A percentile compares a stretch with the other conserved stretches of the same genome.
Conservation (phyloP, 148 eudicot species). For the Vaccinium darrowii region DNA sequence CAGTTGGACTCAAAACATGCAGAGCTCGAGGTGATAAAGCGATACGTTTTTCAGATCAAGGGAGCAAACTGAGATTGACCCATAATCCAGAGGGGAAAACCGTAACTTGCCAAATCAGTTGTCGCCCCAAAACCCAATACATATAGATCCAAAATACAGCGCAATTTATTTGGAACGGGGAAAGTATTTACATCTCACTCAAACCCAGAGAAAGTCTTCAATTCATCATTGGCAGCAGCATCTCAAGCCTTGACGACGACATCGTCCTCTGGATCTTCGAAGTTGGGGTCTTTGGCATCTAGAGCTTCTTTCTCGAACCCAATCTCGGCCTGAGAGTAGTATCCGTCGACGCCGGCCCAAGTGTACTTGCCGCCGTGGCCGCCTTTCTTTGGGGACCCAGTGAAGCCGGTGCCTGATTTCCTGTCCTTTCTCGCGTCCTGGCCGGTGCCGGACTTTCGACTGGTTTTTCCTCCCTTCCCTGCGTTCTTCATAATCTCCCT, state of each 20-base stretch:
- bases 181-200: slow-evolving; percentile 10
- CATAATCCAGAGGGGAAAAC: background rate
- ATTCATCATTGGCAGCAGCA: background rate
- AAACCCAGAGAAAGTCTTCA: background rate
- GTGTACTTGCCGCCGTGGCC: slow-evolving; percentile 90
- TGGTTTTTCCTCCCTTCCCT: slow-evolving; percentile 38
- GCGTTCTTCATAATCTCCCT: slow-evolving; percentile 50
- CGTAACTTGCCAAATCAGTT: background rate
- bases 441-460: slow-evolving; percentile 32
- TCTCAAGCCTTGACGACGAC: background rate
- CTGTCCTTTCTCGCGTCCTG: slow-evolving; percentile 48
- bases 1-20: too few species aligned
- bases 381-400: slow-evolving; percentile 76
- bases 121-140: background rate
- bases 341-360: slow-evolving; percentile 61
- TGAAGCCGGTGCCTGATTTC: slow-evolving; percentile 54
- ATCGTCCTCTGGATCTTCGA: slow-evolving; percentile 34
- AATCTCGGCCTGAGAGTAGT: slow-evolving; percentile 28
- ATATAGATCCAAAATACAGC: too few species aligned
- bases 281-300: slow-evolving; percentile 64
- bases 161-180: background rate
- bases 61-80: background rate
- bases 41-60: background rate
- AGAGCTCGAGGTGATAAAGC: background rate
- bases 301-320: slow-evolving; percentile 24